These are phyloP conservation scores for Chlamydomonas schloesseri DNA, from an alignment of 139 green algal genomes.

Conservation along the genomic window DNA sequence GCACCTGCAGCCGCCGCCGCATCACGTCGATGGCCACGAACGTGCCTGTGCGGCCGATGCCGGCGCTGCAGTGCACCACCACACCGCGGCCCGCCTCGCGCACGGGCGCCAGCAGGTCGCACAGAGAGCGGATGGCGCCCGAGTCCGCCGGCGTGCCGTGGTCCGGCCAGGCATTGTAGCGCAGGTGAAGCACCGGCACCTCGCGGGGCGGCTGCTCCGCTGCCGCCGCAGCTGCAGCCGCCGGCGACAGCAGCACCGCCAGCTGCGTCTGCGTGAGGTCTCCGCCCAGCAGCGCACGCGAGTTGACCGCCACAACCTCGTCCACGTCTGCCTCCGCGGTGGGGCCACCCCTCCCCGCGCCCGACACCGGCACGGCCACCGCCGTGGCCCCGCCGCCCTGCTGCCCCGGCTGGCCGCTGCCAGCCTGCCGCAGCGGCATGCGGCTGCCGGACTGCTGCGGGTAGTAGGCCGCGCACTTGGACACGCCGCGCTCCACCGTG, in stretches of 20 bases:
- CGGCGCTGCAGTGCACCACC: constrained; percentile 80
- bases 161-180: constrained; percentile 75
- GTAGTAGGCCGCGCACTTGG: constrained; percentile 67
- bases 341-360: neutral
- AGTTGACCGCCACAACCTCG: constrained; percentile 3
- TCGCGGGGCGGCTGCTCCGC: neutral
- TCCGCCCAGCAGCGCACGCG: neutral
- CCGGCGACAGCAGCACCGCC: neutral
- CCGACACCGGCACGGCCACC: neutral
- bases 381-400: neutral
- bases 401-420: too few relatives aligned
- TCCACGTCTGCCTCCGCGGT: neutral
- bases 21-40: constrained; percentile 87
- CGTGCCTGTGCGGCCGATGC: constrained; percentile 83
- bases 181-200: constrained; percentile 57
- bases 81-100: constrained; percentile 5
- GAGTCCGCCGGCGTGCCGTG: constrained; percentile 65
- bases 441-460: constrained; percentile 4
- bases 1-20: constrained; percentile 66
- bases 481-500: constrained; percentile 47
- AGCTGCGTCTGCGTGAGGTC: constrained; percentile 43
- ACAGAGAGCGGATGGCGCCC: constrained; percentile 54
- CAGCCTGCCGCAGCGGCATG: neutral
- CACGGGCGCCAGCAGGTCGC: constrained; percentile 54
- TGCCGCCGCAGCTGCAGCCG: too few relatives aligned